Percentiles rank a stretch among this genome's conserved stretches.
Evolutionary conservation across 345 rosid species (phyloP).

Genomic region (Lumnitzera littorea): DNA sequence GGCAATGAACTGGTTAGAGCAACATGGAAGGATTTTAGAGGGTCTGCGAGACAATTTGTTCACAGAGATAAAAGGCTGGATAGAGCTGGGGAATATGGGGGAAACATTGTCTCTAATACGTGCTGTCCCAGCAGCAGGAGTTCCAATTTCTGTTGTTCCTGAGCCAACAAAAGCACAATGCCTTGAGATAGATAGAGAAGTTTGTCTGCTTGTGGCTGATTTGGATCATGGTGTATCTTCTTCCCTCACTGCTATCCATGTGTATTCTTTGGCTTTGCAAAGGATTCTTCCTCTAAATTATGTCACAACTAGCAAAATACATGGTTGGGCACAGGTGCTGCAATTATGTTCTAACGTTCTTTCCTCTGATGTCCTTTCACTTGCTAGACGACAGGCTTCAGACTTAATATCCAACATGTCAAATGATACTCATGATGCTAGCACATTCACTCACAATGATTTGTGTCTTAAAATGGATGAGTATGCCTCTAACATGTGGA

Average conservation of each 20-base stretch:
- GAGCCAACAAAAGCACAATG: slow-evolving; percentile 91
- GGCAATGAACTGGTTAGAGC: slow-evolving; percentile 75
- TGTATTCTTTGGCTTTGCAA: slow-evolving; percentile 69
- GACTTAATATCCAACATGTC: slow-evolving; percentile 47
- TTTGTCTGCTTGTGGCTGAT: slow-evolving; percentile 55
- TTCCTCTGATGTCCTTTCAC: slow-evolving; percentile 58
- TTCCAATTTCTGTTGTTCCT: slow-evolving; percentile 83
- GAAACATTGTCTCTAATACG: slow-evolving; percentile 68
- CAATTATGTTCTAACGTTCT: slow-evolving; percentile 64
- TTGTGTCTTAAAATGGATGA: slow-evolving; percentile 51
- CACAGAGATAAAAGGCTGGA: slow-evolving; percentile 48
- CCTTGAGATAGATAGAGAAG: slow-evolving; percentile 74
- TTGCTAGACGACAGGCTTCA: slow-evolving; percentile 69
- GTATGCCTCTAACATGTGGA: slow-evolving; percentile 50
- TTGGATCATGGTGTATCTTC: slow-evolving; percentile 64
- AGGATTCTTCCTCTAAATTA: slow-evolving; percentile 80
- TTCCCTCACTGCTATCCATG: slow-evolving; percentile 50
- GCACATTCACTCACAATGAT: slow-evolving; percentile 42
- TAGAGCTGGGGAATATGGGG: slow-evolving; percentile 32
- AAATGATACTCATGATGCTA: slow-evolving; percentile 43
- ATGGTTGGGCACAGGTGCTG: slow-evolving; percentile 76
- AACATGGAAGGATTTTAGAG: slow-evolving; percentile 78
- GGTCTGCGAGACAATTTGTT: slow-evolving; percentile 61
- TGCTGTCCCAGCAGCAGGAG: slow-evolving; percentile 72
- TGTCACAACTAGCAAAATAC: slow-evolving; percentile 59